A percentile compares a stretch with the other conserved stretches of the same genome.
These are phyloP conservation scores for Triticum urartu DNA, from an alignment of 176 grass and related monocot species.

Conservation along the genomic window DNA sequence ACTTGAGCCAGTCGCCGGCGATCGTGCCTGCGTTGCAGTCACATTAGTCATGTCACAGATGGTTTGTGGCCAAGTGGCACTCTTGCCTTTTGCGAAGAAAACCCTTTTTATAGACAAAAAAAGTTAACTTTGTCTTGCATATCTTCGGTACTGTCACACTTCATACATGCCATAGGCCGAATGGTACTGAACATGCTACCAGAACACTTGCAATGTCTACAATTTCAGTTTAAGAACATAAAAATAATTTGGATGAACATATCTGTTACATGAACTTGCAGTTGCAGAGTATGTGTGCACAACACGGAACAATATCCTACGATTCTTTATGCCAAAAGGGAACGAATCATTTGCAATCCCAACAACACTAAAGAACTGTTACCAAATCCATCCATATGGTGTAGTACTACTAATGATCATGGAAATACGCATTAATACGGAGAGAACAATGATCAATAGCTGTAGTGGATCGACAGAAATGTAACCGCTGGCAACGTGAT, in stretches of 20 bases:
- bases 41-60: not conserved
- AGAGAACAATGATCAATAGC: not conserved
- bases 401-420: not conserved
- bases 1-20: no score
- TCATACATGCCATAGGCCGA: not conserved
- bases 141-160: not conserved
- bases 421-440: not conserved
- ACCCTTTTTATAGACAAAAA: no score
- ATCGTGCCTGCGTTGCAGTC: not conserved
- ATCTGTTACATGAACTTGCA: no score
- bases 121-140: not conserved
- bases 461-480: not conserved
- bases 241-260: no score
- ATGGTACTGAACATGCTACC: not conserved
- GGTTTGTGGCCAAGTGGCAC: not conserved
- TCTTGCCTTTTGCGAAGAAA: not conserved
- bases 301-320: not conserved
- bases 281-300: not conserved
- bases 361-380: not conserved
- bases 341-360: not conserved
- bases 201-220: not conserved
- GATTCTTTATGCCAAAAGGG: not conserved
- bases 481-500: no score
- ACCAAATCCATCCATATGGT: not conserved
- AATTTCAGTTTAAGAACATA: no score